phyloP scores from a whole-genome alignment of 2,329 filamentous ascomycete species.

The Clonostachys sp. region DNA sequence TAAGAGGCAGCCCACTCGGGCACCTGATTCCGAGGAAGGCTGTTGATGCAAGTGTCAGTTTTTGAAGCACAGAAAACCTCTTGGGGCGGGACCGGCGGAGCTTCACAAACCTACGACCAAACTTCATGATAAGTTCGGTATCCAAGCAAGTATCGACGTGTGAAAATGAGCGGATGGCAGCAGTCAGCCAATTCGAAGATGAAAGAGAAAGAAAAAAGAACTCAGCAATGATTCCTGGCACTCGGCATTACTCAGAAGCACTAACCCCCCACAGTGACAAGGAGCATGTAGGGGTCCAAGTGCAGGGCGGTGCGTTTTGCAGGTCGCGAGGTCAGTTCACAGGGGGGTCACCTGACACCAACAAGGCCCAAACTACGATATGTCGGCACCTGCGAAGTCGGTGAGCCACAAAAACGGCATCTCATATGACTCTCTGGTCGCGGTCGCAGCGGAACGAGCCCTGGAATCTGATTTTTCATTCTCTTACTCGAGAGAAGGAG shows the following conservation, averaged over 20 bases:
- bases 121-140: conserved; percentile 46
- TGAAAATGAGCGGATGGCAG: neutral
- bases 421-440: too few relatives aligned
- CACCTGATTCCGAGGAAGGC: conserved; percentile 76
- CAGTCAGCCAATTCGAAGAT: neutral
- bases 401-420: too few relatives aligned
- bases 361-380: neutral
- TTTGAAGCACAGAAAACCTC: neutral
- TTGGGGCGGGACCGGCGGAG: neutral
- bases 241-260: too few relatives aligned
- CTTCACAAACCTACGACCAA: conserved; percentile 52
- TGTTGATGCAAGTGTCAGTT: conserved; percentile 16
- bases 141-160: neutral
- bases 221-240: too few relatives aligned
- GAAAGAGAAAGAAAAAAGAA: neutral
- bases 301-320: neutral
- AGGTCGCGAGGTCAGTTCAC: neutral
- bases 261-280: too few relatives aligned
- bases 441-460: too few relatives aligned
- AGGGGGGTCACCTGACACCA: conserved; percentile 1
- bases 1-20: conserved; percentile 82
- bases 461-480: too few relatives aligned
- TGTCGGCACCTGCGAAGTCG: too few relatives aligned
- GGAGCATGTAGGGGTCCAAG: neutral
- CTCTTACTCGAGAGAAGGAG: too few relatives aligned